Conservation (phyloP, 2,329 filamentous ascomycete genomes). For the Lecanicillium sp. region DNA sequence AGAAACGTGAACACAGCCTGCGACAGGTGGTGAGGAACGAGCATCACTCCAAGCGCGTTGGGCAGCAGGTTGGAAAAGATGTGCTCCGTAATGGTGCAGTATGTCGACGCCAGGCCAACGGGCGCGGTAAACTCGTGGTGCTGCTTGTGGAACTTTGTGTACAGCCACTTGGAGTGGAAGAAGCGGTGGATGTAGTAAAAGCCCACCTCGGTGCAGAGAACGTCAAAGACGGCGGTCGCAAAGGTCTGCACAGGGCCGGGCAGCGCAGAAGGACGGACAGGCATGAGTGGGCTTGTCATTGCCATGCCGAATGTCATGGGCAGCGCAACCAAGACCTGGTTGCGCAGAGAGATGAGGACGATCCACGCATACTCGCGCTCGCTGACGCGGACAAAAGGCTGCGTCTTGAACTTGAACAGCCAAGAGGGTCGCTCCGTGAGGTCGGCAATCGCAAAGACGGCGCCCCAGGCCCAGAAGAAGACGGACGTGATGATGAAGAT, state of each 20-base stretch:
- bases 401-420: slow-evolving; percentile 39
- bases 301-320: slow-evolving; percentile 1
- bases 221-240: slow-evolving; percentile 10
- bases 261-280: slow-evolving; percentile 4
- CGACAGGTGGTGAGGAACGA: slow-evolving; percentile 12
- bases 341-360: slow-evolving; percentile 29
- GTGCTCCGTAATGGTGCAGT: slow-evolving; percentile 43
- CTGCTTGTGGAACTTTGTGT: slow-evolving; percentile 39
- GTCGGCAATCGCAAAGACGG: slow-evolving; percentile 28
- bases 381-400: slow-evolving; percentile 29
- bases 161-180: slow-evolving; percentile 36
- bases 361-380: slow-evolving; percentile 9
- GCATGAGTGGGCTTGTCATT: background rate
- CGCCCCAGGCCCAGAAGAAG: slow-evolving; percentile 31
- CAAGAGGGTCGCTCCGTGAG: slow-evolving; percentile 31
- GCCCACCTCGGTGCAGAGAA: slow-evolving; percentile 25
- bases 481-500: slow-evolving; percentile 27
- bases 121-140: slow-evolving; percentile 46
- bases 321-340: slow-evolving; percentile 28
- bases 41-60: slow-evolving; percentile 24
- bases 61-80: slow-evolving; percentile 40
- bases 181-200: slow-evolving; percentile 45
- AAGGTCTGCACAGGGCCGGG: slow-evolving; percentile 7
- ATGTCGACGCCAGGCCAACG: slow-evolving; percentile 41
- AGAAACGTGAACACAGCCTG: slow-evolving; percentile 11